These are phyloP conservation scores for Acacia concinna DNA, from an alignment of 331 rosid species.

Conservation along the genomic window DNA sequence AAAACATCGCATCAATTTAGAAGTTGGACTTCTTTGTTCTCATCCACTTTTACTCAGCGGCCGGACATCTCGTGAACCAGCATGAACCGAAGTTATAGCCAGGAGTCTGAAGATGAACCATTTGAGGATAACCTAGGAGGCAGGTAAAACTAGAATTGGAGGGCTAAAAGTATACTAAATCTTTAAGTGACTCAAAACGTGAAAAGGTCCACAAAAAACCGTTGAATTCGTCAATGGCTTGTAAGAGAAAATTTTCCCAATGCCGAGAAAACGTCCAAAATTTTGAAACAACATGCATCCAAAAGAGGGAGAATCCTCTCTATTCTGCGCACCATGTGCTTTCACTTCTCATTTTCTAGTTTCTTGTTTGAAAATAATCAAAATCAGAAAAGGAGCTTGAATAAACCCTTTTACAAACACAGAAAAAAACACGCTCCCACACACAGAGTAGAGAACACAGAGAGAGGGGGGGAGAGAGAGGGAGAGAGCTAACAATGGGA, in stretches of 20 bases:
- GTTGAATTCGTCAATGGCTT: not conserved
- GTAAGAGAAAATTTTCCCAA: not conserved
- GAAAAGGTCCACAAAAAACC: not conserved
- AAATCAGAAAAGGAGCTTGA: not conserved
- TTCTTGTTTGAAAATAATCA: not conserved
- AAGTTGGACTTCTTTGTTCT: not conserved
- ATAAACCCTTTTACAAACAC: not conserved
- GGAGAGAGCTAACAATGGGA: slow-evolving; percentile 69
- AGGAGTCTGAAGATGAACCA: not conserved
- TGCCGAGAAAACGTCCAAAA: slow-evolving; percentile 7
- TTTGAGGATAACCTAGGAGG: slow-evolving; percentile 5
- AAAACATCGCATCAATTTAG: not conserved
- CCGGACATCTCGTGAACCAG: not conserved
- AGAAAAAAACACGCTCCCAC: not conserved
- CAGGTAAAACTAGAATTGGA: slow-evolving; percentile 6
- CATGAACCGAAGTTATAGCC: not conserved
- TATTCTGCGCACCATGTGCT: slow-evolving; percentile 6
- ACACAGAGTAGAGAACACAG: not conserved
- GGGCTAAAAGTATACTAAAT: slow-evolving; percentile 13
- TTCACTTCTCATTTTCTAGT: not conserved
- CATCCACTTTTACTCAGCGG: not conserved
- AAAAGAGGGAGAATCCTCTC: not conserved
- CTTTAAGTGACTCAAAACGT: slow-evolving; percentile 14
- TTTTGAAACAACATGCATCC: slow-evolving; percentile 27
- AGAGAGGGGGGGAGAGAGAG: not conserved